Conservation (phyloP, 805 yeast genomes). For the Barnettozyma vustinii region DNA sequence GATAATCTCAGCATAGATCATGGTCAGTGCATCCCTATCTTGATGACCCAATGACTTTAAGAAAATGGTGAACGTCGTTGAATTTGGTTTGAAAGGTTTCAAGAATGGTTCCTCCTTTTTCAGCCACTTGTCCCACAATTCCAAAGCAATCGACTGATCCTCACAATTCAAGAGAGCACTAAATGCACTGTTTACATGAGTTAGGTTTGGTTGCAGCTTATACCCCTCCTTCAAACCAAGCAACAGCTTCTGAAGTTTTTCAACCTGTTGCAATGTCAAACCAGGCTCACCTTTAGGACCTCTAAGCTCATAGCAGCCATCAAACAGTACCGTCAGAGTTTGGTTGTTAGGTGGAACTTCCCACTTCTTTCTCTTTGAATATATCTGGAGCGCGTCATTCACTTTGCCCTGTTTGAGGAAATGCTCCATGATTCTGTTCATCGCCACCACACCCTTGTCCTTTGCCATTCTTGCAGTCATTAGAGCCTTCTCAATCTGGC, state of each 20-base stretch:
- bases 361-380: slow-evolving; percentile 57
- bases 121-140: slow-evolving; percentile 31
- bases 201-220: slow-evolving; percentile 29
- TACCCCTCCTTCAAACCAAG: slow-evolving; percentile 23
- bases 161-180: slow-evolving; percentile 38
- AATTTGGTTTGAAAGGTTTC: slow-evolving; percentile 27
- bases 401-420: slow-evolving; percentile 36
- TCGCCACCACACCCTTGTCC: slow-evolving; percentile 49
- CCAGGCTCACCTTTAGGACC: slow-evolving; percentile 13
- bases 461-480: slow-evolving; percentile 44
- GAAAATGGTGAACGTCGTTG: slow-evolving; percentile 28
- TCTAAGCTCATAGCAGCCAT: slow-evolving; percentile 36
- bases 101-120: slow-evolving; percentile 17
- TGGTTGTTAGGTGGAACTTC: slow-evolving; percentile 47
- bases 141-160: slow-evolving; percentile 33
- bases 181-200: slow-evolving; percentile 42
- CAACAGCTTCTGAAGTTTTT: slow-evolving; percentile 30
- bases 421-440: slow-evolving; percentile 56
- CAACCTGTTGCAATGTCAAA: slow-evolving; percentile 32
- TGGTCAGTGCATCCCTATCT: slow-evolving; percentile 5
- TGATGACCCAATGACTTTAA: slow-evolving; percentile 20
- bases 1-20: slow-evolving; percentile 11
- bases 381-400: slow-evolving; percentile 44
- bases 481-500: slow-evolving; percentile 47
- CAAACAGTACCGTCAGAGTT: slow-evolving; percentile 41